Conservation (phyloP, 306 rosid species). For the Morella rubra region DNA sequence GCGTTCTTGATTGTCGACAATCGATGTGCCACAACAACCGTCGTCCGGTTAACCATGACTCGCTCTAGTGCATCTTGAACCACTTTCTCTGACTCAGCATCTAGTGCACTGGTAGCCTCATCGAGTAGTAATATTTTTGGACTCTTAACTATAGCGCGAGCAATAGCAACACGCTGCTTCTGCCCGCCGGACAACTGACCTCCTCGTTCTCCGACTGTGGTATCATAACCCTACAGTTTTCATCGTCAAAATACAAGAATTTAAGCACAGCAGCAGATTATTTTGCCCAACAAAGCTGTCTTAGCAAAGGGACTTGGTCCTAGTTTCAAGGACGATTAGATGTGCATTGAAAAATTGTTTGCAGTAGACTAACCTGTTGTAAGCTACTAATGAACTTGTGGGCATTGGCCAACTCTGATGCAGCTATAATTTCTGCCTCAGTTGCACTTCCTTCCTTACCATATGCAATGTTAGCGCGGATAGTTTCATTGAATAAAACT, state of each 20-base stretch:
- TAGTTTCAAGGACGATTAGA: not conserved
- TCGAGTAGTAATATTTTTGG: slow-evolving; percentile 64
- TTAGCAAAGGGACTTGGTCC: not conserved
- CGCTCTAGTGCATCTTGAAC: slow-evolving; percentile 70
- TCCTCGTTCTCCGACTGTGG: slow-evolving; percentile 60
- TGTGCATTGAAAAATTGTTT: not conserved
- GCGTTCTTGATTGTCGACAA: slow-evolving; percentile 61
- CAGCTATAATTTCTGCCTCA: slow-evolving; percentile 62
- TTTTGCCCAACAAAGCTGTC: not conserved
- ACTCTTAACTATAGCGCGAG: slow-evolving; percentile 58
- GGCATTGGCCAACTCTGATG: slow-evolving; percentile 62
- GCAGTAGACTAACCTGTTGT: slow-evolving; percentile 42
- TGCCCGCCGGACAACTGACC: slow-evolving; percentile 63
- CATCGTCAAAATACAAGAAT: not conserved
- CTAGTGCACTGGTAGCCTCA: slow-evolving; percentile 81
- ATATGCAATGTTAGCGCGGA: slow-evolving; percentile 60
- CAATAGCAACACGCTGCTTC: slow-evolving; percentile 69
- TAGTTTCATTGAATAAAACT: slow-evolving; percentile 53
- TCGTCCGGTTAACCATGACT: slow-evolving; percentile 57
- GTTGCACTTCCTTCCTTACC: slow-evolving; percentile 62
- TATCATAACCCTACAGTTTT: slow-evolving; percentile 54
- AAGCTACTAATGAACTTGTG: slow-evolving; percentile 65
- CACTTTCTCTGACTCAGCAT: slow-evolving; percentile 71
- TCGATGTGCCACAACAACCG: slow-evolving; percentile 70
- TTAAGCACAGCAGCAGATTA: not conserved